Evolutionary conservation across 2,329 filamentous ascomycete species (phyloP), one percentile per base, ranked within the genome.

Genomic region (Orbilia quercus): DNA sequence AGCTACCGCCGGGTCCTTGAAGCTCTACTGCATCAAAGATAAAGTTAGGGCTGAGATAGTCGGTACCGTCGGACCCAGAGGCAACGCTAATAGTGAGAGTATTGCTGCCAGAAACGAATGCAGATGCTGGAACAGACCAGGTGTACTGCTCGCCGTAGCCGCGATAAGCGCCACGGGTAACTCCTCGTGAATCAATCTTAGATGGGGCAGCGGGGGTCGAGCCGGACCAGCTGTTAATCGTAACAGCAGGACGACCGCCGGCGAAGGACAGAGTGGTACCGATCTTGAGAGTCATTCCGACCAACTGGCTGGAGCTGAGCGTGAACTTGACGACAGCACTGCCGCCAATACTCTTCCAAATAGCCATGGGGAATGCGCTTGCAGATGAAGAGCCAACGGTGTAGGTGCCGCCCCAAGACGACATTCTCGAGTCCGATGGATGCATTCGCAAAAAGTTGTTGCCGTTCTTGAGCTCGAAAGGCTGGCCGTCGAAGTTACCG

Each of bases 401-500:
- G 80, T 88, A 89, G 0, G 87, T 89, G 0, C 86, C 83, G 0
- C 82, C 83, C 88, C 88, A 90, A 64, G 81, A 82, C 23, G 82
- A 80, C 88, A 90, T 90, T 77, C 88, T 85, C 40, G 80, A 81
- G 79, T 90, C 88, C 2, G 85, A 86, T 1, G 88, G 88, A 78
- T 90, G 88, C 88, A 90, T 90, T 57, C 87, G 84, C 12, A 87
- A 83, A 78, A 89, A 85, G 77, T 89, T 89, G 62, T 84, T 87
- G 12, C 88, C 88, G 78, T 91, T 90, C 75, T 84, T 84, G 82
- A 90, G 89, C 14, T 87, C 87, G 5, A 82, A 85, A 18, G 86
- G 86, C 79, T 86, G 83, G 50, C 88, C 88, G 76, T 90, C 88
- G 81, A 86, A 89, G 20, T 87, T 83, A 23, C 88, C 88, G 53